Conservation (phyloP, 495 filamentous ascomycete species). For the Penicillium crystallinum region DNA sequence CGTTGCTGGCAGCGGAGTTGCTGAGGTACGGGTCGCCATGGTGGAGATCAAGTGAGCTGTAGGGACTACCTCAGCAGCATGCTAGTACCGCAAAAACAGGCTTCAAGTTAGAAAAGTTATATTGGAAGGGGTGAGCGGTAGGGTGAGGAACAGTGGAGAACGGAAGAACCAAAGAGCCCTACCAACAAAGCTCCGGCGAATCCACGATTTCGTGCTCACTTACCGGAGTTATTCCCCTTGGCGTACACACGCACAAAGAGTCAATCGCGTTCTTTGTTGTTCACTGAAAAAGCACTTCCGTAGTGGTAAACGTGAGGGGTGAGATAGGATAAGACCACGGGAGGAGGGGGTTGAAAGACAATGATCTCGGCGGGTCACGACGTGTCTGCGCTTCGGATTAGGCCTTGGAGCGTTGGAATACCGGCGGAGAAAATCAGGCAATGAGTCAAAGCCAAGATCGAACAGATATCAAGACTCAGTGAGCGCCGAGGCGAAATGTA, state of each 20-base stretch:
- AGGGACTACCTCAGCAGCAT: constrained; percentile 17
- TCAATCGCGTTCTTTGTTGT: constrained; percentile 10
- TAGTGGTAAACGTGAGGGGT: constrained; percentile 19
- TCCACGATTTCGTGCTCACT: constrained; percentile 16
- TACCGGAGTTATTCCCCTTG: constrained; percentile 15
- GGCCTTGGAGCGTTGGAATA: constrained; percentile 12
- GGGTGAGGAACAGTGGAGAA: constrained; percentile 26
- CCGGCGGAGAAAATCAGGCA: constrained; percentile 5
- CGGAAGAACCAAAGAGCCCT: constrained; percentile 29
- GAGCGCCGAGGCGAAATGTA: constrained; percentile 11
- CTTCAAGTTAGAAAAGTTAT: constrained; percentile 3
- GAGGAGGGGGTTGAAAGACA: constrained; percentile 26
- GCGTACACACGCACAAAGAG: constrained; percentile 3
- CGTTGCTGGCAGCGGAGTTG: constrained; percentile 31
- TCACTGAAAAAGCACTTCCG: constrained; percentile 2
- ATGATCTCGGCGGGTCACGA: constrained; percentile 25
- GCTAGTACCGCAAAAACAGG: constrained; percentile 3
- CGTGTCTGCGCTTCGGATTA: constrained; percentile 15
- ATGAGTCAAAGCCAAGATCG: constrained; percentile 5
- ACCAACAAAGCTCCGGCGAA: constrained; percentile 31
- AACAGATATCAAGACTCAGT: constrained; percentile 9
- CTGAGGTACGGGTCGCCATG: constrained; percentile 31
- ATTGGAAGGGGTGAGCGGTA: constrained; percentile 15
- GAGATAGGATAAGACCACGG: constrained; percentile 14
- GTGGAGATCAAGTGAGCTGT: constrained; percentile 20